These are phyloP conservation scores for Calycina herbarum DNA, from an alignment of 2,329 filamentous ascomycete genomes.

Conservation along the genomic window DNA sequence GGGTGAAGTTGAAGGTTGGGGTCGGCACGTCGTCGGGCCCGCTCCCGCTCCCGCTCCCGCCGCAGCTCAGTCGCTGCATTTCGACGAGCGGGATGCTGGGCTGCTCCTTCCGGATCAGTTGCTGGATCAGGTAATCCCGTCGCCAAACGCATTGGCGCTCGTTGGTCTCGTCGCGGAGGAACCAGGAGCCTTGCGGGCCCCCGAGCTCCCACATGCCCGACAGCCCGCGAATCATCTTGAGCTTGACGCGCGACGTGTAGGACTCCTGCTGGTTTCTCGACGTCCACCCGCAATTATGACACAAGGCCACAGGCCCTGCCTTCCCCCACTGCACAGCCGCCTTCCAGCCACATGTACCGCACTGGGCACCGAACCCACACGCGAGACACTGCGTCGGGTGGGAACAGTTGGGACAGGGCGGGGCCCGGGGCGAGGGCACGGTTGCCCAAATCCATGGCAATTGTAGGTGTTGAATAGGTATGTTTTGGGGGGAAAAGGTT, in stretches of 20 bases:
- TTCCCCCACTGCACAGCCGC: too few species aligned
- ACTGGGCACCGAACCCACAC: too few species aligned
- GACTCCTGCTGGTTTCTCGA: not conserved
- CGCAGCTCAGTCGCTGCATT: conserved; percentile 9
- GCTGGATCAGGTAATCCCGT: conserved; percentile 9
- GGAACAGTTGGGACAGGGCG: too few species aligned
- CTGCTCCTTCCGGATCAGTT: conserved; percentile 8
- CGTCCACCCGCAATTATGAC: conserved; percentile 14
- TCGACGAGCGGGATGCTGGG: conserved; percentile 13
- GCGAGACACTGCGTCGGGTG: too few species aligned
- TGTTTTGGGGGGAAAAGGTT: too few species aligned
- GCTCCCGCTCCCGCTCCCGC: too few species aligned
- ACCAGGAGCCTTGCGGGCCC: conserved; percentile 14
- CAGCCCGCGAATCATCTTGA: conserved; percentile 2
- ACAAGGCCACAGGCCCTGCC: too few species aligned
- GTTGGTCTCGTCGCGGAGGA: conserved; percentile 15
- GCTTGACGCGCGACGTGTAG: conserved; percentile 17
- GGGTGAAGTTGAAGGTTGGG: conserved; percentile 13
- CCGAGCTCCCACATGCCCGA: conserved; percentile 15
- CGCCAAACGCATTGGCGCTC: not conserved
- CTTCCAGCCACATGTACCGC: too few species aligned
- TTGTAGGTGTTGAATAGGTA: too few species aligned
- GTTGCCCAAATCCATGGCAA: too few species aligned
- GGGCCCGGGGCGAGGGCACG: too few species aligned
- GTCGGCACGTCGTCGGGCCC: not conserved